phyloP scores from a whole-genome alignment of 345 rosid species.

The Firmiana major region DNA sequence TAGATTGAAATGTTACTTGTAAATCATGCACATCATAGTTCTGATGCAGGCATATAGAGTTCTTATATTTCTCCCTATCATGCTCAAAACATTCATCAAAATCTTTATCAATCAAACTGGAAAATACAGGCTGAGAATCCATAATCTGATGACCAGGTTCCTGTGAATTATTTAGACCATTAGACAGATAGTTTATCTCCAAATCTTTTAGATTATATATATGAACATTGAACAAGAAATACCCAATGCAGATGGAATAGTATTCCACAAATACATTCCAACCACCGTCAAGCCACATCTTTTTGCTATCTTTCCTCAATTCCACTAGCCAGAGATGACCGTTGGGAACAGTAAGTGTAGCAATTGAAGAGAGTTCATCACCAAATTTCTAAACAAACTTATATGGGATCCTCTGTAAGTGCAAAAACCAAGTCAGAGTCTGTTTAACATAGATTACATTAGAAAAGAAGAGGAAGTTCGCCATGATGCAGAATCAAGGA shows the following conservation, averaged over 20 bases:
- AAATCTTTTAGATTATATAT: slow-evolving; percentile 30
- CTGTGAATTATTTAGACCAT: slow-evolving; percentile 11
- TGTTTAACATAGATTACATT: not conserved
- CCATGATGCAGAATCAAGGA: not conserved
- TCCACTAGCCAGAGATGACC: slow-evolving; percentile 33
- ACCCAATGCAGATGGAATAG: slow-evolving; percentile 29
- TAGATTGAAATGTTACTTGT: slow-evolving; percentile 4
- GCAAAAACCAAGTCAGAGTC: slow-evolving; percentile 4
- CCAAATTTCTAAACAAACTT: slow-evolving; percentile 37
- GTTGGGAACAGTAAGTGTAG: slow-evolving; percentile 23
- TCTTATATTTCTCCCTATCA: not conserved
- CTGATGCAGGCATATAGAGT: slow-evolving; percentile 1
- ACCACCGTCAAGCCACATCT: slow-evolving; percentile 33
- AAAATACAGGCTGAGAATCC: slow-evolving; percentile 7
- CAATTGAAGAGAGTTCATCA: slow-evolving; percentile 29
- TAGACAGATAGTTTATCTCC: slow-evolving; percentile 34
- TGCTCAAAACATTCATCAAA: not conserved
- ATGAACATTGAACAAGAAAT: slow-evolving; percentile 33
- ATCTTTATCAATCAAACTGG: not conserved
- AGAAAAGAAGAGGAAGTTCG: not conserved
- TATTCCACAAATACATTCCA: slow-evolving; percentile 32
- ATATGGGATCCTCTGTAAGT: slow-evolving; percentile 33
- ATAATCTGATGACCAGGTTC: slow-evolving; percentile 7
- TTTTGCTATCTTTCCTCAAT: slow-evolving; percentile 18
- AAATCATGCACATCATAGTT: not conserved